Conservation (phyloP, 208 protist species). For the Plasmodiophora brassicae region DNA sequence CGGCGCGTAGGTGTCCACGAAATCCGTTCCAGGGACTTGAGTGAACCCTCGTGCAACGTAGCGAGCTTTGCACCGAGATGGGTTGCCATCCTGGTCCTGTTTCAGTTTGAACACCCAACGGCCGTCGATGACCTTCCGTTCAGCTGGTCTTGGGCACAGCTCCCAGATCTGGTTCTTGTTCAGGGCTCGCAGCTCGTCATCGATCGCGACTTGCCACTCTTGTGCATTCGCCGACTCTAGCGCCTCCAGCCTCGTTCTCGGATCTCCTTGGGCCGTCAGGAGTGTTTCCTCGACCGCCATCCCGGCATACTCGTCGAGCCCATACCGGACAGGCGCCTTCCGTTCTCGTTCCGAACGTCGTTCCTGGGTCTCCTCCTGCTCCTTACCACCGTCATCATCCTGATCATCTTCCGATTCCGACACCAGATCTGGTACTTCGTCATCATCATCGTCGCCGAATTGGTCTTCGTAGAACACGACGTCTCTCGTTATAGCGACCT, state of each 20-base stretch:
- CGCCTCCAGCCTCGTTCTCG: background rate
- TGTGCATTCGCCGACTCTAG: background rate
- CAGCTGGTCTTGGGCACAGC: background rate
- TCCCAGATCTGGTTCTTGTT: background rate
- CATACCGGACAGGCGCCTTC: too few species aligned
- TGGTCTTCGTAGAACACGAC: too few species aligned
- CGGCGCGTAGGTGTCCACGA: background rate
- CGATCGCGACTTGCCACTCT: background rate
- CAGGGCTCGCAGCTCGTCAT: background rate
- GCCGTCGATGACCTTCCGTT: background rate
- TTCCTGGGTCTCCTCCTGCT: too few species aligned
- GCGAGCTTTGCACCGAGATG: background rate
- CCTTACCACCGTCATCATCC: too few species aligned
- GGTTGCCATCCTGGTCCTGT: background rate
- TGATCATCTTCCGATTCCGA: too few species aligned
- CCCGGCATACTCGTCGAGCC: too few species aligned
- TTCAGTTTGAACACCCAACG: background rate
- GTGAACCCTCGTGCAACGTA: constrained; percentile 9
- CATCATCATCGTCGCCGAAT: too few species aligned
- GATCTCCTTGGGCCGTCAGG: background rate
- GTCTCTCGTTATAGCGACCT: too few species aligned
- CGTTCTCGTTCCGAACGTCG: too few species aligned
- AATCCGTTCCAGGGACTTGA: background rate
- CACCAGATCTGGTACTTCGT: too few species aligned
- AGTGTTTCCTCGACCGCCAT: too few species aligned